Percentiles rank a stretch among this genome's conserved stretches.
These are phyloP conservation scores for Sclerotinia subarctica DNA, from an alignment of 2,329 filamentous ascomycete genomes.

Conservation along the genomic window DNA sequence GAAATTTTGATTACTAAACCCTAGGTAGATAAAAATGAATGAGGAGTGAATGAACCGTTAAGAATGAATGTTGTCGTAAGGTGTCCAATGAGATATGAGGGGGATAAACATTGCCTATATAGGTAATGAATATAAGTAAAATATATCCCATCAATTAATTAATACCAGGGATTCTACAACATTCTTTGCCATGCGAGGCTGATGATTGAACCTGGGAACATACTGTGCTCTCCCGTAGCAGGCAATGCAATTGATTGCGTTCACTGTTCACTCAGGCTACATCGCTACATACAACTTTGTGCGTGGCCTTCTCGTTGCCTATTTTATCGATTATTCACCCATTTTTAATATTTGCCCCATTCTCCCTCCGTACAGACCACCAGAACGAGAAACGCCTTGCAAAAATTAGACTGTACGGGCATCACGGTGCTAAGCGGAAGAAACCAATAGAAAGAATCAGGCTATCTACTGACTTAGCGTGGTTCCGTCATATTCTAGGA, in stretches of 20 bases:
- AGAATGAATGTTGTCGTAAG: not conserved
- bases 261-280: too few species aligned
- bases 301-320: conserved; percentile 20
- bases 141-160: not conserved
- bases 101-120: not conserved
- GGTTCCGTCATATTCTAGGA: conserved; percentile 20
- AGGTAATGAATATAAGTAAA: too few species aligned
- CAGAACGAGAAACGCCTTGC: not conserved
- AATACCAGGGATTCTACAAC: not conserved
- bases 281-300: not conserved
- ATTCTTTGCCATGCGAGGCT: conserved; percentile 9
- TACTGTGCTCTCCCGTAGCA: not conserved
- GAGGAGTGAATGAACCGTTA: not conserved
- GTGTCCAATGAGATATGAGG: not conserved
- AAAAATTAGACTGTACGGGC: too few species aligned
- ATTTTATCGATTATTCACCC: not conserved
- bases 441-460: conserved; percentile 18
- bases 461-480: conserved; percentile 9
- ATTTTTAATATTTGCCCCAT: not conserved
- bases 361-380: not conserved
- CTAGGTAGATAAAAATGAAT: not conserved
- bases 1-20: not conserved
- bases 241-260: not conserved
- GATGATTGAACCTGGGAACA: not conserved
- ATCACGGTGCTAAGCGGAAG: conserved; percentile 9